phyloP scores from a whole-genome alignment of 768 basidiomycete genomes.

The Agaricus subrufescens region DNA sequence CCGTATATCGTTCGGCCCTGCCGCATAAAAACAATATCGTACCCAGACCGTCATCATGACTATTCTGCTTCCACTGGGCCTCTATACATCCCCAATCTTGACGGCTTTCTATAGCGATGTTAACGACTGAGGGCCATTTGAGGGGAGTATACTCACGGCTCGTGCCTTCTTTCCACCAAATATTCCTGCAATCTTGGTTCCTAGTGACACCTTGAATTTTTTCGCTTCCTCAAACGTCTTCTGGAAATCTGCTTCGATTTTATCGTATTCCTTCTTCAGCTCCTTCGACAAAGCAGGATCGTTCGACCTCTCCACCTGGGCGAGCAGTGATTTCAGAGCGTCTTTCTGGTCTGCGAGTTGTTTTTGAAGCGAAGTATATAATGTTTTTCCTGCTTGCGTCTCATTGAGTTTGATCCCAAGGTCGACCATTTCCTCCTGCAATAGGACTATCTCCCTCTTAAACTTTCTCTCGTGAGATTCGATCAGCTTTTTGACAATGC shows the following conservation, averaged over 20 bases:
- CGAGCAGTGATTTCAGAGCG: not conserved
- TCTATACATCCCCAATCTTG: not conserved
- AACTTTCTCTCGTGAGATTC: not conserved
- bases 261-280: conserved; percentile 1
- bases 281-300: conserved; percentile 2
- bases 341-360: conserved; percentile 21
- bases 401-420: conserved; percentile 21
- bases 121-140: not conserved
- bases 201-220: not conserved
- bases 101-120: not conserved
- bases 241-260: conserved; percentile 5
- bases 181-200: not conserved
- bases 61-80: not conserved
- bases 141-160: not conserved
- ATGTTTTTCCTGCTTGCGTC: conserved; percentile 24
- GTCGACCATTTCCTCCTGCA: conserved; percentile 29
- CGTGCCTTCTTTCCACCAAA: not conserved
- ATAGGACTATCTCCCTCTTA: conserved; percentile 15
- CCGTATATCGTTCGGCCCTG: too few species aligned
- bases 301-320: conserved; percentile 3
- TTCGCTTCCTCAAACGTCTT: conserved; percentile 3
- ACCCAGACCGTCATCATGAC: too few species aligned
- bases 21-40: too few species aligned
- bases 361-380: conserved; percentile 21
- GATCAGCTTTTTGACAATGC: conserved; percentile 20